Percentiles rank a stretch among this genome's conserved stretches.
Conservation (phyloP, 2,329 filamentous ascomycete species). For the Fusarium odoratissimum region DNA sequence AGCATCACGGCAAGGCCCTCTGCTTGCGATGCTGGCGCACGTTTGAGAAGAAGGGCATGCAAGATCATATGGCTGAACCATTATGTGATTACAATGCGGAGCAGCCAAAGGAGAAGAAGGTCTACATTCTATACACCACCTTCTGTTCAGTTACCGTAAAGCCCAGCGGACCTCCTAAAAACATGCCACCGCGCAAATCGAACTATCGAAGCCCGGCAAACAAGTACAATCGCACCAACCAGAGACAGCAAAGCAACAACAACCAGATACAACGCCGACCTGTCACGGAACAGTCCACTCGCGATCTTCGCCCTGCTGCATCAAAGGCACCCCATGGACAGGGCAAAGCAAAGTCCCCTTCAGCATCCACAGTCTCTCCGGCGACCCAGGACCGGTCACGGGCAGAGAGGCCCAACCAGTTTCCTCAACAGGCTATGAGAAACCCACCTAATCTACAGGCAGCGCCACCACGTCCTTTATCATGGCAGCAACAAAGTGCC, state of each 20-base stretch:
- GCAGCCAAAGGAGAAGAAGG: conserved; percentile 31
- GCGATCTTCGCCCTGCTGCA: not conserved
- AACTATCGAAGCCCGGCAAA: not conserved
- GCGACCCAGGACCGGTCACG: not conserved
- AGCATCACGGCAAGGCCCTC: conserved; percentile 27
- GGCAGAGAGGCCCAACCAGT: not conserved
- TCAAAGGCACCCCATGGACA: not conserved
- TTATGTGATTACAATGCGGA: conserved; percentile 31
- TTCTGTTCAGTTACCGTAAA: conserved; percentile 25
- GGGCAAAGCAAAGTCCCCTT: not conserved
- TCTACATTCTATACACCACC: conserved; percentile 33
- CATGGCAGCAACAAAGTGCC: not conserved
- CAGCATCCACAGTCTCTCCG: not conserved
- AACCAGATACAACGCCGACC: not conserved
- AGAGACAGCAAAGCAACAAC: conserved; percentile 6
- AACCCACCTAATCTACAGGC: not conserved
- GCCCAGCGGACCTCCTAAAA: conserved; percentile 15
- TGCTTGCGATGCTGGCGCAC: conserved; percentile 38
- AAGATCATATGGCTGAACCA: conserved; percentile 26
- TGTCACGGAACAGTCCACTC: not conserved
- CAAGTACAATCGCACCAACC: not conserved
- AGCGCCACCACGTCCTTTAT: too few species aligned
- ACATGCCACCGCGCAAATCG: conserved; percentile 3
- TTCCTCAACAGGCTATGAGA: not conserved
- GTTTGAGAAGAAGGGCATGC: conserved; percentile 30